phyloP scores from a whole-genome alignment of 805 yeast genomes.

The Barnettozyma sp. region DNA sequence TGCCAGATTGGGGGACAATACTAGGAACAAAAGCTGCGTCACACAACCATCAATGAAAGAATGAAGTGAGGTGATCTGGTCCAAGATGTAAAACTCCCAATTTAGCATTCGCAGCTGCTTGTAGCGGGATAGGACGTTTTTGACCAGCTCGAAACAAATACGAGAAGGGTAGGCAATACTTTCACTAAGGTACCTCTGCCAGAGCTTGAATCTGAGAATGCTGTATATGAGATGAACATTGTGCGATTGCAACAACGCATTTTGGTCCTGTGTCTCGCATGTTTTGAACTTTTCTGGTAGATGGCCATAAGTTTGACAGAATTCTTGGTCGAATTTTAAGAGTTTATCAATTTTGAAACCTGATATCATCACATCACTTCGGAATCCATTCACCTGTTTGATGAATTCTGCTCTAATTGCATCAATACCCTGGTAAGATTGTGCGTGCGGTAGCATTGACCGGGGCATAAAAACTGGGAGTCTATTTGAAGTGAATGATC shows the following conservation, averaged over 20 bases:
- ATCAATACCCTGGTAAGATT: neutral
- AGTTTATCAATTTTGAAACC: neutral
- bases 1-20: neutral
- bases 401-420: neutral
- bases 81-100: neutral
- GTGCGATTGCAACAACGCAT: neutral
- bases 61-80: conserved; percentile 1
- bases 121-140: neutral
- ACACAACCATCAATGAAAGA: conserved; percentile 5
- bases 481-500: conserved; percentile 2
- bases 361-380: neutral
- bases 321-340: neutral
- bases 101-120: neutral
- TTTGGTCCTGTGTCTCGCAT: neutral
- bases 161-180: neutral
- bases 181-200: conserved; percentile 1
- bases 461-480: conserved; percentile 1
- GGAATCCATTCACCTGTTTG: neutral
- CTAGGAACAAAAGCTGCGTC: conserved; percentile 2
- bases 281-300: neutral
- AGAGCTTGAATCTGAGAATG: neutral
- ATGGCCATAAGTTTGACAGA: neutral
- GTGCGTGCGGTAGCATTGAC: conserved; percentile 1
- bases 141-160: neutral
- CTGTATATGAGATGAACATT: conserved; percentile 1